Evolutionary conservation across 1,139 yeast species (phyloP).

Genomic region (Insectozyma bohioensis): DNA sequence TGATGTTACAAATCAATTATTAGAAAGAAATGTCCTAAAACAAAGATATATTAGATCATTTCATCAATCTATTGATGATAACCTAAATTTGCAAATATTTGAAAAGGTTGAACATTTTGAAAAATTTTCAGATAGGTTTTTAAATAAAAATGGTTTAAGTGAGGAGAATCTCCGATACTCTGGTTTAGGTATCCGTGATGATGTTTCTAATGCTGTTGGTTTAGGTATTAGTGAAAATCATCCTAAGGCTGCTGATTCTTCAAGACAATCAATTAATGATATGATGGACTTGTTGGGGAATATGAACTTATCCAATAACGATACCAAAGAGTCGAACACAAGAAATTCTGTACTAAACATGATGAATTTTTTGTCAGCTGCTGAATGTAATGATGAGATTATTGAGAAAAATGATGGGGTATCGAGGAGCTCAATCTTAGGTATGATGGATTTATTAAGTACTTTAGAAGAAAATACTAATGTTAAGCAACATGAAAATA

Average conservation of each 20-base stretch:
- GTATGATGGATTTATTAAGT: too few relatives aligned
- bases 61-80: constrained; percentile 36
- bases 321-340: not conserved
- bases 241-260: not conserved
- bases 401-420: too few relatives aligned
- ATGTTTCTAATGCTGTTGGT: too few relatives aligned
- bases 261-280: constrained; percentile 19
- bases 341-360: constrained; percentile 17
- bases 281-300: constrained; percentile 20
- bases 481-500: constrained; percentile 13
- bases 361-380: constrained; percentile 19
- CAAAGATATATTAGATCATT: constrained; percentile 20
- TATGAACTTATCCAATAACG: not conserved
- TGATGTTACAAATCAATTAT: constrained; percentile 1
- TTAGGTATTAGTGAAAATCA: constrained; percentile 17
- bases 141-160: not conserved
- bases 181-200: too few relatives aligned
- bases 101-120: constrained; percentile 20
- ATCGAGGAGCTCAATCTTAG: too few relatives aligned
- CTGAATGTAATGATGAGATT: not conserved
- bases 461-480: constrained; percentile 1
- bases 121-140: constrained; percentile 8
- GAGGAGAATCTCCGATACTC: too few relatives aligned
- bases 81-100: constrained; percentile 18
- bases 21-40: constrained; percentile 9